Base-by-base conservation (phyloP, 140 eudicot genomes). In the Anethum foeniculum region DNA sequence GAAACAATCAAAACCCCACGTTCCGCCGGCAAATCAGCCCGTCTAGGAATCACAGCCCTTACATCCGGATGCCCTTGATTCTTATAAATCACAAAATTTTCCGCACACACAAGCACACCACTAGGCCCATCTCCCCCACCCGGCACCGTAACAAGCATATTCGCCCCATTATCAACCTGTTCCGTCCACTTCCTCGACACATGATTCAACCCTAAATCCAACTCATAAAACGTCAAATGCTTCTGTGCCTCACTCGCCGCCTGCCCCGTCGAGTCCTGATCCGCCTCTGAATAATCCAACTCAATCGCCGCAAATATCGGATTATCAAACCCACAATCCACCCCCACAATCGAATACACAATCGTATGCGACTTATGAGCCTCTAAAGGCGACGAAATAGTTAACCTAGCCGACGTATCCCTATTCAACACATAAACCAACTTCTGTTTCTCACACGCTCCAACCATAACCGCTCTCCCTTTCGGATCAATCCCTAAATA, bases 61-160 rank as follows among this genome's bases (percentile, higher is more conserved):
- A 94, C 90, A 89, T 94, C 99, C 9, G 90, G 93, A 75, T 89
- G 96, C 73, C 97, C 99, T 80, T 90, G 96, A 85, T 92, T 94
- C 86, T 92, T 92, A 80, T 94, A 94, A 68, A 94, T 94, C 14
- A 94, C 96, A 80, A 92, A 94, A 82, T 94, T 94, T 76, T 94
- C 99, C 0, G 99, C 99, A 85, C 99, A 94, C 30, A 94, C 99
- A 77, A 94, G 91, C 75, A 94, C 99, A 32, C 99, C 99, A 81
- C 99, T 94, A 0, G 99, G 99, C 0, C 99, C 99, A 90, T 94
- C 99, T 48, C 96, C 99, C 30, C 99, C 99, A 47, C 99, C 99
- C 0, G 99, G 99, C 16, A 94, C 99, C 15, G 94, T 92, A 25
- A 94, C 97, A 78, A 94, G 91, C 96, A 94, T 81, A 80, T 94